A percentile compares a stretch with the other conserved stretches of the same genome.
Evolutionary conservation across 305 asterid species (phyloP).

Genomic region (Rubia peregrina): DNA sequence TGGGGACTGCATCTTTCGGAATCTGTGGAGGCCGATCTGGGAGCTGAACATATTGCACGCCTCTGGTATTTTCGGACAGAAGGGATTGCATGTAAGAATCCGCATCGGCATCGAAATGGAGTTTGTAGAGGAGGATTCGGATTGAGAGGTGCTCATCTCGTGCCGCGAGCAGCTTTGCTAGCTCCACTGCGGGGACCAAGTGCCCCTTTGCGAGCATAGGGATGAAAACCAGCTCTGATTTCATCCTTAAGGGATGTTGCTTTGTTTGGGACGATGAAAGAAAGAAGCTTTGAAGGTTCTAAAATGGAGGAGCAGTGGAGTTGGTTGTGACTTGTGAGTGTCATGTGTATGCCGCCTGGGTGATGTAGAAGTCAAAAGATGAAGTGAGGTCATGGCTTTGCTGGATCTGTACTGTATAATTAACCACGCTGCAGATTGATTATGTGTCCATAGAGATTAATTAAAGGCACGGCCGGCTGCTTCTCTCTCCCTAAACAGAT

Average conservation of each 20-base stretch:
- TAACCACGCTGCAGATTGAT: neutral
- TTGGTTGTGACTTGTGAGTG: neutral
- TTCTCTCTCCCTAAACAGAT: no score
- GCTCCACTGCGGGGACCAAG: slow-evolving; percentile 17
- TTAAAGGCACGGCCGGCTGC: neutral
- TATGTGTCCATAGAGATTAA: neutral
- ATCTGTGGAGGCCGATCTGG: neutral
- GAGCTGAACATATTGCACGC: neutral
- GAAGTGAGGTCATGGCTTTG: slow-evolving; percentile 9
- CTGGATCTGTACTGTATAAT: neutral
- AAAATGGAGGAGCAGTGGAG: neutral
- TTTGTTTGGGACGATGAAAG: neutral
- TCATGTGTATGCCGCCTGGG: neutral
- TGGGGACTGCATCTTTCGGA: neutral
- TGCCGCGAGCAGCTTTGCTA: slow-evolving; percentile 27
- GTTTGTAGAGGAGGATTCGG: slow-evolving; percentile 3
- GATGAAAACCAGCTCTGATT: slow-evolving; percentile 26
- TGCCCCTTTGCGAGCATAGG: slow-evolving; percentile 29
- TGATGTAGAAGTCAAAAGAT: neutral
- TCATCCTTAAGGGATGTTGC: neutral
- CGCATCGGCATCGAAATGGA: neutral
- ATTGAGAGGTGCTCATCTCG: slow-evolving; percentile 15
- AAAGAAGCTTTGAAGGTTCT: neutral
- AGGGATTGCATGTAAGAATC: slow-evolving; percentile 3
- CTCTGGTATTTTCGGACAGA: neutral